Base-by-base conservation (phyloP, 2,329 filamentous ascomycete genomes). In the Fusarium torulosum region DNA sequence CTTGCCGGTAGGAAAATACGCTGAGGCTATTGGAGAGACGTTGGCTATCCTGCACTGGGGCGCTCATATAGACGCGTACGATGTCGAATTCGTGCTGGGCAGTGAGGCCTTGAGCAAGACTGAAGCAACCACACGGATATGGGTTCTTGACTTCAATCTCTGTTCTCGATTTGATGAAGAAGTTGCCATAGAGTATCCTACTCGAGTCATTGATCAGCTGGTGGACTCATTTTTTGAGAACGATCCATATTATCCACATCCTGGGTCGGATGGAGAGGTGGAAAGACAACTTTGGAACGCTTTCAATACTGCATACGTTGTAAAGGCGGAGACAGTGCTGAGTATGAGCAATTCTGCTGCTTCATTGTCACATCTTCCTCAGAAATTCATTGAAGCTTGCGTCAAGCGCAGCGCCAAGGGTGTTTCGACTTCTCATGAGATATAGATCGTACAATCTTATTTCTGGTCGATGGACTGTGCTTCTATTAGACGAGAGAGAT, bases 21-120 rank as follows among this genome's bases (percentile, higher is more conserved):
- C 83, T 0, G 53, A 53, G 2, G 73, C 75, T 0, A 85, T 88
- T 79, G 86, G 82, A 0, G 78, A 84, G 6, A 77, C 81, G 0
- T 77, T 88, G 0, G 84, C 85, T 0, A 75, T 83, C 4, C 74
- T 88, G 50, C 81, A 85, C 60, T 88, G 84, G 85, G 44, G 67
- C 2, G 80, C 77, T 0, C 62, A 74, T 13, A 70, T 86, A 0
- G 84, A 88, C 63, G 85, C 80, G 1, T 83, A 82, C 35, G 85
- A 86, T 44, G 78, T 88, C 3, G 84, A 88, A 47, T 88, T 87
- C 65, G 85, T 37, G 35, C n/a, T 37, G 35, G 35, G 35, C 17
- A 37, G 35, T 19, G 17, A 37, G 17, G 35, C 9, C 9, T n/a
- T 19, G 35, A 10, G n/a, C 17, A 10, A 37, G 17, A 19, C 8